phyloP scores from a whole-genome alignment of 768 basidiomycete species.

The Xerocomellus chrysenteron region DNA sequence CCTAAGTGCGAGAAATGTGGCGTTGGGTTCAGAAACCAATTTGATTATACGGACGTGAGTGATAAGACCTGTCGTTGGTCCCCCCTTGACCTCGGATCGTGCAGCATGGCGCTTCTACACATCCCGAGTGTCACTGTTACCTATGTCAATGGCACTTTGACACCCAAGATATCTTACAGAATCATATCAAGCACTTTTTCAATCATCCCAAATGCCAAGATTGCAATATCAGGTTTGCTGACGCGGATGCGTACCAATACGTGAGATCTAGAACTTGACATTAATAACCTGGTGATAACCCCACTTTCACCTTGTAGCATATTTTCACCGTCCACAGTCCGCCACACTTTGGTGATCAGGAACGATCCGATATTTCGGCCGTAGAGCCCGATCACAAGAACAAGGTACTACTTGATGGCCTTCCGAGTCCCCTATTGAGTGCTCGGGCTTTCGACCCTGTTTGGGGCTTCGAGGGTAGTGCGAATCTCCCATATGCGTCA shows the following conservation, averaged over 20 bases:
- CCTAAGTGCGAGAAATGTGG: slow-evolving; percentile 29
- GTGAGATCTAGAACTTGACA: slow-evolving; percentile 25
- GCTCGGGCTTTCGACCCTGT: slow-evolving; percentile 20
- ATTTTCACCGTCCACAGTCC: slow-evolving; percentile 30
- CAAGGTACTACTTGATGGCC: background rate
- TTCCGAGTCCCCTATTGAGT: slow-evolving; percentile 6
- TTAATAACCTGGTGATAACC: background rate
- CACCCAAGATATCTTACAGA: slow-evolving; percentile 33
- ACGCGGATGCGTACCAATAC: slow-evolving; percentile 36
- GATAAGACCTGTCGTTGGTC: background rate
- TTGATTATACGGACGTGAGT: slow-evolving; percentile 30
- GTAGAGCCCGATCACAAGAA: background rate
- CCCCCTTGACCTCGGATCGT: slow-evolving; percentile 12
- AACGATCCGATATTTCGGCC: background rate
- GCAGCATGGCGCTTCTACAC: slow-evolving; percentile 32
- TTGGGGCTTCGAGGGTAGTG: slow-evolving; percentile 23
- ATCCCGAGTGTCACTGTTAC: slow-evolving; percentile 35
- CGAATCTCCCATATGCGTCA: slow-evolving; percentile 24
- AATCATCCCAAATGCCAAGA: slow-evolving; percentile 45
- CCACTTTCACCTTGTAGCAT: slow-evolving; percentile 15
- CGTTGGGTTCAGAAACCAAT: slow-evolving; percentile 27
- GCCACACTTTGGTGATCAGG: slow-evolving; percentile 12
- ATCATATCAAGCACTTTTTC: slow-evolving; percentile 42
- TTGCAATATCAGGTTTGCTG: slow-evolving; percentile 44
- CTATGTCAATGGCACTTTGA: slow-evolving; percentile 43